These are phyloP conservation scores for Sechiopsis laciniata DNA, from an alignment of 306 rosid genomes.

Conservation along the genomic window DNA sequence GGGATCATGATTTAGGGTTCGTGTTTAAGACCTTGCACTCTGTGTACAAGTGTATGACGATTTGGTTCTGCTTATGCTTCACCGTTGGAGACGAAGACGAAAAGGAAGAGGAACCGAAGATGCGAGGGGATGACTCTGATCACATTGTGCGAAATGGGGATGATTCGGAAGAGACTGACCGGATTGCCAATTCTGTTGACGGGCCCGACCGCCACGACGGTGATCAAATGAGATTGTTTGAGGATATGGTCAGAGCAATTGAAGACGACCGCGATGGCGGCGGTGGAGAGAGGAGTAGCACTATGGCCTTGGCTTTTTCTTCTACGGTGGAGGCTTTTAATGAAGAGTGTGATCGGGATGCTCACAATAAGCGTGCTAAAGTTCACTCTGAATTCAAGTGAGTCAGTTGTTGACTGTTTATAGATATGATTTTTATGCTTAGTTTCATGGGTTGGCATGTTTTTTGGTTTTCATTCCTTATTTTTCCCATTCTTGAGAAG, in stretches of 20 bases:
- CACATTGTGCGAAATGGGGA: conserved; percentile 29
- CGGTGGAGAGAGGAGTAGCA: conserved; percentile 46
- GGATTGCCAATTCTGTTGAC: conserved; percentile 17
- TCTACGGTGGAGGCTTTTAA: conserved; percentile 22
- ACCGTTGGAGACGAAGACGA: conserved; percentile 46
- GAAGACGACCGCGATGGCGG: neutral
- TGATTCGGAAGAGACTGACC: conserved; percentile 22
- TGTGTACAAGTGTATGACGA: conserved; percentile 59
- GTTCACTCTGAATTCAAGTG: conserved; percentile 56
- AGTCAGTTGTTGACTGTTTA: conserved; percentile 30
- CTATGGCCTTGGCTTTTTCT: conserved; percentile 27
- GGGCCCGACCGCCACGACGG: conserved; percentile 29
- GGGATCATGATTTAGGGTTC: conserved; percentile 53
- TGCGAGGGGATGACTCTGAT: conserved; percentile 20
- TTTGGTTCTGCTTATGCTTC: conserved; percentile 72
- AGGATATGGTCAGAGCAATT: conserved; percentile 37
- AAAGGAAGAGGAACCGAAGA: conserved; percentile 28
- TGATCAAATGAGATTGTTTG: conserved; percentile 31
- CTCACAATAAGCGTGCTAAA: conserved; percentile 73
- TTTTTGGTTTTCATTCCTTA: neutral
- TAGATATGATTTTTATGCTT: neutral
- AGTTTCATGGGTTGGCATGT: neutral
- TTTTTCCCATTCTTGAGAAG: neutral
- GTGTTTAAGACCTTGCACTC: conserved; percentile 24
- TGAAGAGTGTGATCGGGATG: conserved; percentile 39